phyloP scores from a whole-genome alignment of 2,329 filamentous ascomycete genomes.

The Blastomyces percursus region DNA sequence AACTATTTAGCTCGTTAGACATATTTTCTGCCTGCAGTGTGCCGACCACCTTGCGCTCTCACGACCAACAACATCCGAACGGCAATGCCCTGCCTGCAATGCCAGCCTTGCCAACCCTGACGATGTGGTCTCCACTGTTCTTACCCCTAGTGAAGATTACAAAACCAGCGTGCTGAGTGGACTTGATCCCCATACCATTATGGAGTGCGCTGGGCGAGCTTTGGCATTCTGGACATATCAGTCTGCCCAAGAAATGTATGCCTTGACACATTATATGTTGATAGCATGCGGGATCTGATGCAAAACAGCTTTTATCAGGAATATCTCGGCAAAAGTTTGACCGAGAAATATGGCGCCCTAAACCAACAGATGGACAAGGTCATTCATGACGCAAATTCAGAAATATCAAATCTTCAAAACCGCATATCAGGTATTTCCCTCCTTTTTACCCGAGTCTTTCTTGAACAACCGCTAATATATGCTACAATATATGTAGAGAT shows the following conservation, averaged over 20 bases:
- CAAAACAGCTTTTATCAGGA: conserved; percentile 60
- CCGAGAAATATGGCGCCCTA: conserved; percentile 57
- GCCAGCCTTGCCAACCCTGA: conserved; percentile 58
- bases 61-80: conserved; percentile 41
- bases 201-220: conserved; percentile 74
- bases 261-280: conserved; percentile 5
- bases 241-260: conserved; percentile 67
- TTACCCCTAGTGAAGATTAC: conserved; percentile 78
- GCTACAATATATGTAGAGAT: conserved; percentile 34
- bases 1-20: conserved; percentile 40
- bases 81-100: conserved; percentile 65
- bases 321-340: conserved; percentile 58
- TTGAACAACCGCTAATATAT: background rate
- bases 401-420: conserved; percentile 56
- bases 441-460: background rate
- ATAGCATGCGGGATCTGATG: background rate
- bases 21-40: conserved; percentile 75
- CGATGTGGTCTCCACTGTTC: conserved; percentile 58
- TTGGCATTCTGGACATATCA: conserved; percentile 82
- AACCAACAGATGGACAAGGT: conserved; percentile 60
- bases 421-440: conserved; percentile 48
- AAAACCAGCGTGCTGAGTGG: conserved; percentile 80
- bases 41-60: conserved; percentile 55
- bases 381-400: conserved; percentile 61
- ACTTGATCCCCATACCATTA: conserved; percentile 65